Conservation (phyloP, 768 basidiomycete species). For the Plicaturopsis crispa region DNA sequence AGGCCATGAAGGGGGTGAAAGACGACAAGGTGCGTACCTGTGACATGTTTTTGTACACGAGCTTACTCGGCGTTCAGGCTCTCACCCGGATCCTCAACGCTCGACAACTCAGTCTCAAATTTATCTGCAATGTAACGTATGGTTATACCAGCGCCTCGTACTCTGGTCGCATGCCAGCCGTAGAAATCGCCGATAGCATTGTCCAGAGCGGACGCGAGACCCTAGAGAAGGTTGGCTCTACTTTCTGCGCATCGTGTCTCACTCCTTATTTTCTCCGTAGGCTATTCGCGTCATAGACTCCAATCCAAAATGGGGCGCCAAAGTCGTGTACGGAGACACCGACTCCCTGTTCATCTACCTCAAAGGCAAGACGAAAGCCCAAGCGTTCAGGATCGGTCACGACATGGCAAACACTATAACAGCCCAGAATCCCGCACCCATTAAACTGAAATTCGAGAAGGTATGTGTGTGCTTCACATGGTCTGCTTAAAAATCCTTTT, state of each 20-base stretch:
- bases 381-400: constrained; percentile 88
- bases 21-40: constrained; percentile 58
- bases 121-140: constrained; percentile 91
- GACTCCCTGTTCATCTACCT: constrained; percentile 92
- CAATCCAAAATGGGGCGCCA: constrained; percentile 80
- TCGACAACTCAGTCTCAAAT: constrained; percentile 88
- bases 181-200: constrained; percentile 96
- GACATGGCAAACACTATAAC: constrained; percentile 91
- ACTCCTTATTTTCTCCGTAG: constrained; percentile 28
- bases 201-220: constrained; percentile 96
- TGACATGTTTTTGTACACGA: constrained; percentile 1
- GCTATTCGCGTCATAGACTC: constrained; percentile 75
- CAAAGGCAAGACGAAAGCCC: constrained; percentile 85
- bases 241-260: not conserved
- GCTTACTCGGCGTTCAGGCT: constrained; percentile 29
- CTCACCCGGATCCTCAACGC: constrained; percentile 77
- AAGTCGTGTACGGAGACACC: constrained; percentile 96
- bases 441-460: constrained; percentile 99
- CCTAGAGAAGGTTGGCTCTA: constrained; percentile 68
- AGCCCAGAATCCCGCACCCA: constrained; percentile 75
- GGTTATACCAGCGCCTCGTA: constrained; percentile 93
- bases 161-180: constrained; percentile 96
- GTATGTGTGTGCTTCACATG: constrained; percentile 27
- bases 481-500: not conserved
- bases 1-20: constrained; percentile 81